phyloP scores from a whole-genome alignment of 768 basidiomycete genomes.

The Calocera cornea region DNA sequence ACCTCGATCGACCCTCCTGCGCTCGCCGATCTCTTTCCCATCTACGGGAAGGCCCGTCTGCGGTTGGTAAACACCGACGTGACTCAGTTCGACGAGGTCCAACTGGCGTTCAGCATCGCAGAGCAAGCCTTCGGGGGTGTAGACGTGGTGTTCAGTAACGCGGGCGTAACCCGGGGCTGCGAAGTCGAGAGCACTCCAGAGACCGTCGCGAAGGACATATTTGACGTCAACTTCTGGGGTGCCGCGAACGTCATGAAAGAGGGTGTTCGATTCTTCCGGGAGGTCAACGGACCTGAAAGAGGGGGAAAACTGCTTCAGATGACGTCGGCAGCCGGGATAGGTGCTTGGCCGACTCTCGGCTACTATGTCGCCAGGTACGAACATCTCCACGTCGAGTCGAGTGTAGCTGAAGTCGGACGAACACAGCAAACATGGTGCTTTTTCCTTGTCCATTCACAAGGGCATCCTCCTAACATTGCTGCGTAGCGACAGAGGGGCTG shows the following conservation, averaged over 20 bases:
- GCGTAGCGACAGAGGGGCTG: neutral
- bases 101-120: constrained; percentile 25
- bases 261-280: neutral
- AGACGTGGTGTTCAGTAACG: constrained; percentile 37
- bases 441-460: neutral
- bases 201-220: constrained; percentile 25
- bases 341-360: neutral
- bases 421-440: neutral
- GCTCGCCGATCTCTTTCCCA: constrained; percentile 21
- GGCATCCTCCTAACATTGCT: neutral
- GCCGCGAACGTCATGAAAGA: constrained; percentile 24
- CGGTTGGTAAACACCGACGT: constrained; percentile 32
- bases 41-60: constrained; percentile 24
- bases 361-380: neutral
- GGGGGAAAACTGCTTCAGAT: constrained; percentile 5
- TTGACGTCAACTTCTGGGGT: constrained; percentile 33
- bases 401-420: neutral
- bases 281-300: neutral
- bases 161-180: constrained; percentile 22
- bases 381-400: neutral
- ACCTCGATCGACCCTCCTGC: constrained; percentile 29
- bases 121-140: constrained; percentile 29
- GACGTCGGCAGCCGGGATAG: neutral
- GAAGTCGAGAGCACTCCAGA: constrained; percentile 31
- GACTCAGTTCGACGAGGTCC: constrained; percentile 22